Base-by-base conservation (phyloP, 2,329 filamentous ascomycete genomes). In the Calonectria crousiana region DNA sequence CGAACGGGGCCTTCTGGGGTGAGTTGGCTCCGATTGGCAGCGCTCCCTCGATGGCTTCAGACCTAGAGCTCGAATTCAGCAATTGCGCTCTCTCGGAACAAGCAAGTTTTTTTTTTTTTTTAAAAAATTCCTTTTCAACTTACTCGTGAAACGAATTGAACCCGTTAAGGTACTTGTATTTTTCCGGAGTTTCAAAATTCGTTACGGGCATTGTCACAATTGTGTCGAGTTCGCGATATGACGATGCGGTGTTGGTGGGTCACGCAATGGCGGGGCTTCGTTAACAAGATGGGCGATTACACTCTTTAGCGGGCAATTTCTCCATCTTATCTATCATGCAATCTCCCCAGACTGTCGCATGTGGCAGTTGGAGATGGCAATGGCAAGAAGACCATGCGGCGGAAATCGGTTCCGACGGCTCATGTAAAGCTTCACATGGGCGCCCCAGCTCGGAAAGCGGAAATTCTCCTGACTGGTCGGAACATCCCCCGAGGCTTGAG, bases 141-240 rank as follows among this genome's bases (percentile, higher is more conserved):
- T 85, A 95, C 93, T 96, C 93, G 81, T 95, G 92, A 83, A 95
- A 94, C 44, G 89, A 92, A 83, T 90, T 89, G 85, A 97, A 96
- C 82, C 95, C 95, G 85, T 92, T 94, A 80, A 92, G 92, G 84
- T 97, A 96, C 67, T 87, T 87, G 86, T 97, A 96, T 79, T 88
- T 89, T 78, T 91, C 89, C 0, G 75, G 62, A 0, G 69, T 77
- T 0, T 71, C 69, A 58, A 79, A 79, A 0, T 74, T 78, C 0
- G 78, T 79, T 1, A 78, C 73, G 1, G 78, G 78, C 78, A 79
- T 79, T 34, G 56, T 73, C 18, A 28, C 34, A 34, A 9, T 41
- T 47, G 64, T 52, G 44, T 52, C 30, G 58, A 60, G 34, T 60
- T 30, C 23, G 44, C n/a, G 26, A 52, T 60, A 32, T 32, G 67